These are phyloP conservation scores for Benincasa hispida DNA, from an alignment of 306 rosid species.

Conservation along the genomic window DNA sequence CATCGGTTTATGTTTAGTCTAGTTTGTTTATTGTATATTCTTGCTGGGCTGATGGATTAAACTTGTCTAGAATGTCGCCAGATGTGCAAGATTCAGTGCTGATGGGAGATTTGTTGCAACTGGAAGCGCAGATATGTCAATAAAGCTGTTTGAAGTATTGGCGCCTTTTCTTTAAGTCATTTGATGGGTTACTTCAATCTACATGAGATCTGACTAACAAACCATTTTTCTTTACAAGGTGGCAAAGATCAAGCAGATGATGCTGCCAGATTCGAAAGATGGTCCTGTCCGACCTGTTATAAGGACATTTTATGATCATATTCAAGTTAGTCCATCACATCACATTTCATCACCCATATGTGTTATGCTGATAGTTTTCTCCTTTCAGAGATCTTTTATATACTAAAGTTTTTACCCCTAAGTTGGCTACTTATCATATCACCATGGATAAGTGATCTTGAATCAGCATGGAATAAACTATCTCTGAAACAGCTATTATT, in stretches of 20 bases:
- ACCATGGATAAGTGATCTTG: too few species aligned
- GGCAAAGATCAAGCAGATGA: slow-evolving; percentile 77
- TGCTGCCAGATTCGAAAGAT: slow-evolving; percentile 71
- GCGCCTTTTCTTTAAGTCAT: neutral
- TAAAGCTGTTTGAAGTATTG: slow-evolving; percentile 82
- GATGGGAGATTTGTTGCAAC: slow-evolving; percentile 86
- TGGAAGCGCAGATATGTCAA: slow-evolving; percentile 88
- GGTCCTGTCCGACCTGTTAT: slow-evolving; percentile 75
- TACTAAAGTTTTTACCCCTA: too few species aligned
- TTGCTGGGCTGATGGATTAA: slow-evolving; percentile 29
- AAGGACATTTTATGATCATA: slow-evolving; percentile 75
- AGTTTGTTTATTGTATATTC: neutral
- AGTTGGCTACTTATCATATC: too few species aligned
- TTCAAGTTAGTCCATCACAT: slow-evolving; percentile 30
- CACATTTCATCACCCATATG: neutral
- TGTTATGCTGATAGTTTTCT: neutral
- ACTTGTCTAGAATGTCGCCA: slow-evolving; percentile 74
- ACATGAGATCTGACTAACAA: slow-evolving; percentile 6
- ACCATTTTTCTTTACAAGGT: slow-evolving; percentile 38
- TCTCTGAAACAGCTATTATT: neutral
- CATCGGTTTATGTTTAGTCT: neutral
- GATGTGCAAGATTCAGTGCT: slow-evolving; percentile 89
- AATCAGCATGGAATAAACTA: neutral
- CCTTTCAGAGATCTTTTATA: too few species aligned
- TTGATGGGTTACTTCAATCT: neutral